Evolutionary conservation across 257 asterid species (phyloP), one percentile per base, ranked within the genome.

Genomic region (Plectranthus barbatus): DNA sequence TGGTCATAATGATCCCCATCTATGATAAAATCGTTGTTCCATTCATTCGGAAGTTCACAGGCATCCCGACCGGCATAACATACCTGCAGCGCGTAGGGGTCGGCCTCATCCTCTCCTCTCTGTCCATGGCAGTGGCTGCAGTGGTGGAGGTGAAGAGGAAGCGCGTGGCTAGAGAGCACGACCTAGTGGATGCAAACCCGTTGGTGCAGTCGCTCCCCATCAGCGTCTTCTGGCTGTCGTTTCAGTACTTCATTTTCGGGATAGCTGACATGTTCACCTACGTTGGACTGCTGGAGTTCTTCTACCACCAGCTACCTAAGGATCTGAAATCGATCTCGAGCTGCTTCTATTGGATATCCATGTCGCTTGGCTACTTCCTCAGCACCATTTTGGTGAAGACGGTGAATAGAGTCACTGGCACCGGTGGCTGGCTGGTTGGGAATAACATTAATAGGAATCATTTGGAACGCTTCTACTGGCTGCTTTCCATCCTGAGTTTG

Each of bases 181-280:
- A 64, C 78, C 70, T 85, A 85, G 59, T 88, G 0, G 92, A 88
- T 8, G 92, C 84, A 2, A 77, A 68, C 61, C 90, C 95, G 0
- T 3, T 72, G 1, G 26, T 80, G 10, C 74, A 76, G 68, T 84
- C 96, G 9, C 78, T 88, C 41, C 96, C 96, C 0, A 88, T 88
- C 10, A 83, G 81, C 52, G 95, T 85, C 0, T 85, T 88, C 67
- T 88, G 96, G 95, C 75, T 88, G 9, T 66, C 90, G 6, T 68
- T 88, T n/a, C 96, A 88, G 81, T 88, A 78, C 67, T 85, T 85
- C 65, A 83, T 86, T 46, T 88, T 88, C 20, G 96, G 96, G 57
- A 82, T 88, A 0, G 96, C 95, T 1, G 95, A 88, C 49, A 77
- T 88, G 92, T 85, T 88, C 57, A 88, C 96, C 0, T 88, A 78